Conservation (phyloP, 2,329 filamentous ascomycete species). For the Aspergillus sp. region DNA sequence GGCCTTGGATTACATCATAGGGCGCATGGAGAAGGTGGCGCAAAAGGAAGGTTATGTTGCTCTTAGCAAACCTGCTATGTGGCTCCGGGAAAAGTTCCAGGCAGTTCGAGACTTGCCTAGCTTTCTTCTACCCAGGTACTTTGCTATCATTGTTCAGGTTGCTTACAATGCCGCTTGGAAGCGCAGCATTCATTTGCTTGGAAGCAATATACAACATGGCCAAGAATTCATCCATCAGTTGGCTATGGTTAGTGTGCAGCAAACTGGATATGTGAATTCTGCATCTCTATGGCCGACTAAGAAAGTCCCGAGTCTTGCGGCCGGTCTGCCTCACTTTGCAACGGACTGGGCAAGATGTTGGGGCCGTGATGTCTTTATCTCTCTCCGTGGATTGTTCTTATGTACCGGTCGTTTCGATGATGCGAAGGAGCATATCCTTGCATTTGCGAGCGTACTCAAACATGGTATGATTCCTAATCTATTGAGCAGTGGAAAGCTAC, state of each 20-base stretch:
- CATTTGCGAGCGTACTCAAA: constrained; percentile 93
- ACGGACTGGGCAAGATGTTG: constrained; percentile 93
- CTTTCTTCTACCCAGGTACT: constrained; percentile 89
- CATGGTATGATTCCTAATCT: constrained; percentile 98
- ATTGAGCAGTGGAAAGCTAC: constrained; percentile 75
- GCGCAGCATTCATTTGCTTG: constrained; percentile 73
- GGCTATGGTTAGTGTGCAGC: constrained; percentile 85
- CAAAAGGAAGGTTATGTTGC: constrained; percentile 57
- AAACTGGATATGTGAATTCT: constrained; percentile 83
- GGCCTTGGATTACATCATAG: constrained; percentile 83
- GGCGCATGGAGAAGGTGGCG: constrained; percentile 69
- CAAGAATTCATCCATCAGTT: constrained; percentile 87
- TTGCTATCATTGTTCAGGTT: constrained; percentile 80
- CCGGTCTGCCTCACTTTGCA: constrained; percentile 89
- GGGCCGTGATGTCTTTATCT: constrained; percentile 97
- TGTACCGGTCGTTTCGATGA: constrained; percentile 84
- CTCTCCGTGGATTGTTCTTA: constrained; percentile 83
- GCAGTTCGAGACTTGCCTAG: constrained; percentile 79
- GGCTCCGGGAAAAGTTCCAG: constrained; percentile 81
- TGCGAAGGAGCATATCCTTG: constrained; percentile 88
- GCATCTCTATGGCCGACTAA: constrained; percentile 86
- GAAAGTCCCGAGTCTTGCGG: constrained; percentile 79
- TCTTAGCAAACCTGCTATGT: constrained; percentile 63
- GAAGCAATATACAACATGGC: constrained; percentile 68
- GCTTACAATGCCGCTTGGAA: constrained; percentile 82